Conservation (phyloP, 1,284 basidiomycete genomes). For the Marasmius fiardii region DNA sequence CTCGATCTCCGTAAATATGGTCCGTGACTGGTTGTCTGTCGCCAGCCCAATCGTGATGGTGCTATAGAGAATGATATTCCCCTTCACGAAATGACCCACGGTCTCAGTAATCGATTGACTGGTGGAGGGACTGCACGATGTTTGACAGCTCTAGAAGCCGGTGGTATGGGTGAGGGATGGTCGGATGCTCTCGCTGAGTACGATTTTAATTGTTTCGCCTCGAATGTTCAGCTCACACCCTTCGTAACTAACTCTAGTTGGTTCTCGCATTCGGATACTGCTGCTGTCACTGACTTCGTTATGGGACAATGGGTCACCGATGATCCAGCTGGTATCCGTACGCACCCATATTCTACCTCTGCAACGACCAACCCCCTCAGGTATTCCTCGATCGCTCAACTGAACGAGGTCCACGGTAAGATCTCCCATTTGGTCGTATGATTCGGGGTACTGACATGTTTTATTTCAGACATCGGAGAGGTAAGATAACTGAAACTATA, state of each 20-base stretch:
- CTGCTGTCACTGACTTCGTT: conserved; percentile 33
- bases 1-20: background rate
- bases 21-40: background rate
- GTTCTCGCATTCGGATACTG: conserved; percentile 29
- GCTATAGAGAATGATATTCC: conserved; percentile 37
- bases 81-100: conserved; percentile 35
- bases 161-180: conserved; percentile 54
- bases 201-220: conserved; percentile 2
- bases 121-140: conserved; percentile 48
- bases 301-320: conserved; percentile 34
- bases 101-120: conserved; percentile 35
- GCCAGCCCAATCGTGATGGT: conserved; percentile 30
- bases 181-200: conserved; percentile 50
- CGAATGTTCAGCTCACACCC: background rate
- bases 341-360: conserved; percentile 38
- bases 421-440: too few species aligned
- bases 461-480: conserved; percentile 15
- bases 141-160: conserved; percentile 45
- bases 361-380: conserved; percentile 33
- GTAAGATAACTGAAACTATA: background rate
- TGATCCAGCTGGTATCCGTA: conserved; percentile 31
- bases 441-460: too few species aligned
- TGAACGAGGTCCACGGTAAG: conserved; percentile 34
- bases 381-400: conserved; percentile 33
- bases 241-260: conserved; percentile 23